These are phyloP conservation scores for Skeletonema grethae DNA, from an alignment of 108 stramenopile genomes.

Conservation along the genomic window DNA sequence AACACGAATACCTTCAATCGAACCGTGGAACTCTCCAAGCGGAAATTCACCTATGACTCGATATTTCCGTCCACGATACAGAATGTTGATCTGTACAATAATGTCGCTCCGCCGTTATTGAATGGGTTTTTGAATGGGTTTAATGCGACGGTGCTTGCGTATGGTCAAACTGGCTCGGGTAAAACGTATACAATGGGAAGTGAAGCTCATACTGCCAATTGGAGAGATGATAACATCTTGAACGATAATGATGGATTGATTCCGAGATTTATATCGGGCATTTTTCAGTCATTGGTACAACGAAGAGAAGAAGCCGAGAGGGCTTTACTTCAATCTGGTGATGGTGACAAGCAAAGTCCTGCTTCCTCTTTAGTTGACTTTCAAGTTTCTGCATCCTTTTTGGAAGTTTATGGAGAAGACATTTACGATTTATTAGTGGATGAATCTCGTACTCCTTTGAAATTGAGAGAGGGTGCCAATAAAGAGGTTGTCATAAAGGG, in stretches of 20 bases:
- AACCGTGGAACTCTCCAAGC: slow-evolving; percentile 60
- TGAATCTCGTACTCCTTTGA: slow-evolving; percentile 63
- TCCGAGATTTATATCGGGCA: slow-evolving; percentile 88
- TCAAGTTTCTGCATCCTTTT: slow-evolving; percentile 62
- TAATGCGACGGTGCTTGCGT: slow-evolving; percentile 84
- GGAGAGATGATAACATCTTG: slow-evolving; percentile 1
- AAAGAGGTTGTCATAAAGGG: slow-evolving; percentile 71
- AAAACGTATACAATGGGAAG: slow-evolving; percentile 88
- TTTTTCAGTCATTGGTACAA: slow-evolving; percentile 63
- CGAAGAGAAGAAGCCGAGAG: slow-evolving; percentile 44
- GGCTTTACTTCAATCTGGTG: slow-evolving; percentile 37
- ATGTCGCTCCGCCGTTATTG: slow-evolving; percentile 71
- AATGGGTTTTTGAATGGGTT: slow-evolving; percentile 86
- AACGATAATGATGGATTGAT: slow-evolving; percentile 77
- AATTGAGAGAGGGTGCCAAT: slow-evolving; percentile 78
- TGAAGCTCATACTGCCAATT: slow-evolving; percentile 60
- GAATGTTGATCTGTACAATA: slow-evolving; percentile 67
- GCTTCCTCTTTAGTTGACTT: neutral
- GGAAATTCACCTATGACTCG: slow-evolving; percentile 76
- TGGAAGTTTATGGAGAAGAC: slow-evolving; percentile 96
- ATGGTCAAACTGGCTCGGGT: slow-evolving; percentile 64
- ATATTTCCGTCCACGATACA: slow-evolving; percentile 59
- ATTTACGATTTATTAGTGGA: slow-evolving; percentile 86
- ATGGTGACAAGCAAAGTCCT: slow-evolving; percentile 2
- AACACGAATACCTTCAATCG: slow-evolving; percentile 46